Conservation (phyloP, 2,329 filamentous ascomycete genomes). For the Cryphonectria parasitica region DNA sequence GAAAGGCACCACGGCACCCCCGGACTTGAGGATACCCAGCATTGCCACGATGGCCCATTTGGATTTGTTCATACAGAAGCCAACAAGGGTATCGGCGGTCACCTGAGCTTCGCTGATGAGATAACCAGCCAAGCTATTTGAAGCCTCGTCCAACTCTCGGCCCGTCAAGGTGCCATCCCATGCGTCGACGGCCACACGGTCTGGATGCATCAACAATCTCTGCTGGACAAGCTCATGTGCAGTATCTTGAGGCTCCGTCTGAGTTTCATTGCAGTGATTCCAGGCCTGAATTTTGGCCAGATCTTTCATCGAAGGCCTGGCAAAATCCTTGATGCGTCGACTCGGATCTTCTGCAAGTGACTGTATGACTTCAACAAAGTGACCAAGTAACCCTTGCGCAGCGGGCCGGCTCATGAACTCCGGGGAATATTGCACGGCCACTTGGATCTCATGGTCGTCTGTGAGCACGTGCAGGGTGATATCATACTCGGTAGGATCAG, state of each 20-base stretch:
- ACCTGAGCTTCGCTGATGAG: conserved; percentile 14
- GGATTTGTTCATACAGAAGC: conserved; percentile 32
- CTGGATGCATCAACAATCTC: neutral
- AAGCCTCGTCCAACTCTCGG: conserved; percentile 20
- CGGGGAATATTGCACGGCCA: conserved; percentile 11
- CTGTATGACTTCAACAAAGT: neutral
- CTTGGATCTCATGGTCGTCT: conserved; percentile 1
- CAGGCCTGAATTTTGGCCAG: neutral
- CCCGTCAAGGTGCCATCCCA: conserved; percentile 29
- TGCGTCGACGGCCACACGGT: neutral
- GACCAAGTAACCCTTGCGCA: neutral
- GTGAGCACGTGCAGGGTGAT: conserved; percentile 14
- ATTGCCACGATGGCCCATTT: conserved; percentile 27
- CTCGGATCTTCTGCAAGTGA: neutral
- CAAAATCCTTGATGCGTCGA: neutral
- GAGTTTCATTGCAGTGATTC: neutral
- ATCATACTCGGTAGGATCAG: conserved; percentile 14
- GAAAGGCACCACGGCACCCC: conserved; percentile 33
- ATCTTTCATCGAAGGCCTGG: neutral
- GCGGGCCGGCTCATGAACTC: neutral
- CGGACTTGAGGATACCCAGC: conserved; percentile 32
- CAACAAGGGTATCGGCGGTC: conserved; percentile 25
- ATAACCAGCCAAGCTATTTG: conserved; percentile 19
- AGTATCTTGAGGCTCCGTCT: neutral
- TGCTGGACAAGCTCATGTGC: neutral